phyloP scores from a whole-genome alignment of 331 rosid species.

The Telfairia occidentalis region DNA sequence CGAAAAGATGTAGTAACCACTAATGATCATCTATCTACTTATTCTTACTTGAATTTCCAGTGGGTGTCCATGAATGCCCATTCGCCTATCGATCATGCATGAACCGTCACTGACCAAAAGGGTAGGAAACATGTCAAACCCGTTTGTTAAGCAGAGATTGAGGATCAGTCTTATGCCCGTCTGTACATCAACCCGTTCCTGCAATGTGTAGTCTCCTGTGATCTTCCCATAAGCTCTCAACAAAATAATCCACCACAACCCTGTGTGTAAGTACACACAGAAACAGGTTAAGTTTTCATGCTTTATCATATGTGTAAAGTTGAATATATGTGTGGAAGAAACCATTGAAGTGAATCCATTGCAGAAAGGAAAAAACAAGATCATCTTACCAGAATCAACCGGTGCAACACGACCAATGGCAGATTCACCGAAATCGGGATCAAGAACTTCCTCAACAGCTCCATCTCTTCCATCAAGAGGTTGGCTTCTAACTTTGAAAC shows the following conservation, averaged over 20 bases:
- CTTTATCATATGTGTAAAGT: background rate
- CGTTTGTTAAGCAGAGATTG: conserved; percentile 67
- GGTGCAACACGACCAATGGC: conserved; percentile 97
- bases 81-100: conserved; percentile 95
- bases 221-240: conserved; percentile 91
- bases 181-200: conserved; percentile 84
- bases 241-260: conserved; percentile 89
- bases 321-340: background rate
- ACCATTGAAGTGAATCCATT: background rate
- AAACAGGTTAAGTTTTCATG: background rate
- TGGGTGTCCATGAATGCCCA: conserved; percentile 97
- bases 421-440: conserved; percentile 97
- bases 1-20: background rate
- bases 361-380: background rate
- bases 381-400: conserved; percentile 64
- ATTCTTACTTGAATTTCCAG: conserved; percentile 75
- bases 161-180: conserved; percentile 76
- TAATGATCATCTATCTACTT: background rate
- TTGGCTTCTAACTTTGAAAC: conserved; percentile 60
- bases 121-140: conserved; percentile 91
- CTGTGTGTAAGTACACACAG: conserved; percentile 21
- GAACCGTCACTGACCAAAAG: conserved; percentile 83
- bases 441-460: conserved; percentile 70
- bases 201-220: conserved; percentile 70
- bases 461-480: conserved; percentile 67